Base-by-base conservation (phyloP, 2,329 filamentous ascomycete genomes). In the Coleophoma eucalyptorum region DNA sequence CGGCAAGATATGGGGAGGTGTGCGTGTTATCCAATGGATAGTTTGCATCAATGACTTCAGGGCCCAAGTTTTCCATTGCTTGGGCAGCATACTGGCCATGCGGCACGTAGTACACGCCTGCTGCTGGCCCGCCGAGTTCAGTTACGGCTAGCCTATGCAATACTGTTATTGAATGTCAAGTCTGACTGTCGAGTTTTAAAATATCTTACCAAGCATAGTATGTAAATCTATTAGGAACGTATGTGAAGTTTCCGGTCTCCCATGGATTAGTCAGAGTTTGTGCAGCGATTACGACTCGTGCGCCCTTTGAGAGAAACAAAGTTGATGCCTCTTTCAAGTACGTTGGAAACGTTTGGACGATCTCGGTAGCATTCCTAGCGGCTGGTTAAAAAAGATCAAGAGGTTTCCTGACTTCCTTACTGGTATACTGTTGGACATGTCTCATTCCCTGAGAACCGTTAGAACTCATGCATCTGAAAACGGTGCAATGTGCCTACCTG, bases 211-310 rank as follows among this genome's bases (percentile, higher is more conserved):
- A 57, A 13, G 57, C 49, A 59, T 82, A 84, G 5, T 64, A 74
- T 1, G 81, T 80, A 56, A 86, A 86, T 3, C 80, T 69, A 21
- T 72, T 69, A 5, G 77, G 66, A 0, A 58, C 52, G 51, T 76
- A 75, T 5, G 56, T 55, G 58, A 74, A 82, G 1, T 54, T 68
- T 0, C 81, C 81, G 1, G 68, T 69, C 60, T 85, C 80, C 77
- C 78, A 85, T 1, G 76, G 72, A 59, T 87, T 87, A 60, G 86
- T 78, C 0, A 84, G 82, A 1, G 84, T 87, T 53, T 80, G 80
- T 13, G 73, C 75, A 34, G 73, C 74, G 34, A 87, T 70, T 42
- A 87, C 72, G 38, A 87, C 82, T 18, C 72, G 75, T 2, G 81
- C 83, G 3, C 84, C 84, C 62, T 83, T 83, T 46, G 72, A 65